Percentiles rank a stretch among this genome's conserved stretches.
Conservation (phyloP, 179 eudicot species). For the Silene coronaria region DNA sequence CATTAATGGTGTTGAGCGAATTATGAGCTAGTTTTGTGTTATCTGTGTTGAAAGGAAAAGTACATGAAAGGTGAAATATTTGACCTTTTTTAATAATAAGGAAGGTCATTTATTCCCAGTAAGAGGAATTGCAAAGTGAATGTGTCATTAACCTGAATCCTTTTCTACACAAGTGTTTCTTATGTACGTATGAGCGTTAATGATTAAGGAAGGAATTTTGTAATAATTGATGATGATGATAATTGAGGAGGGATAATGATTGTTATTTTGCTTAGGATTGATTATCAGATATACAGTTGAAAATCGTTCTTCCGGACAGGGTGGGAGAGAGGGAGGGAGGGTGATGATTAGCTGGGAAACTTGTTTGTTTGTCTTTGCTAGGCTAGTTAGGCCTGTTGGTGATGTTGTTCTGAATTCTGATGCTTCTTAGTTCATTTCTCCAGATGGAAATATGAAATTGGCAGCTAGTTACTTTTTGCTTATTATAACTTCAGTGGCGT, state of each 20-base stretch:
- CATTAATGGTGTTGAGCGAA: neutral
- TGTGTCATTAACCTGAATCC: neutral
- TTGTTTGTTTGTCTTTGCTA: neutral
- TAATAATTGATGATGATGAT: neutral
- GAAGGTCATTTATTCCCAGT: neutral
- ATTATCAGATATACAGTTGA: slow-evolving; percentile 1
- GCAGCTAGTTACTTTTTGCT: no score
- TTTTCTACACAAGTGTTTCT: neutral
- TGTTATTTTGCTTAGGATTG: neutral
- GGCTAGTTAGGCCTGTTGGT: neutral
- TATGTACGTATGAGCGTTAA: neutral
- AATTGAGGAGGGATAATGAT: neutral
- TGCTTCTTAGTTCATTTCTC: no score
- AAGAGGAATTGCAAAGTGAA: neutral
- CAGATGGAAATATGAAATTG: no score
- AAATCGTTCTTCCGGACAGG: neutral
- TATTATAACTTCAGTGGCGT: no score
- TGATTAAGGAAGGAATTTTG: neutral
- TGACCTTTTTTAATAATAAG: neutral
- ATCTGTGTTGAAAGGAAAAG: neutral
- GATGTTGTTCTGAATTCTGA: neutral
- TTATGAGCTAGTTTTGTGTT: neutral
- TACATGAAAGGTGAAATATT: neutral
- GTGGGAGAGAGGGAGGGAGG: neutral
- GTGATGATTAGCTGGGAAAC: neutral